phyloP scores from a whole-genome alignment of 2,329 filamentous ascomycete species.

The Arthroderma sp. region DNA sequence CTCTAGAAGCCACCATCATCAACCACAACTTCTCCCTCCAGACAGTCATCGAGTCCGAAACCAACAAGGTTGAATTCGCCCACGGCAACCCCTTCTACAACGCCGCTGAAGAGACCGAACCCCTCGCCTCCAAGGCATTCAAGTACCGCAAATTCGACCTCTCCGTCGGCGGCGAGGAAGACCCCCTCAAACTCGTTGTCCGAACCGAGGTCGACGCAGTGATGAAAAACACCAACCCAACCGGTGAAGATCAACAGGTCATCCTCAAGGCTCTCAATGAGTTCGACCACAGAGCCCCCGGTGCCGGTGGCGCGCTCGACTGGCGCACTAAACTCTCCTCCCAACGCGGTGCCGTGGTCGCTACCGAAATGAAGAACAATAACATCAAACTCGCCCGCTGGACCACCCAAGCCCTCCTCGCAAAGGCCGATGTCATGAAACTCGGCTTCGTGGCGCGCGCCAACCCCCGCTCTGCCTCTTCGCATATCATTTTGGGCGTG shows the following conservation, averaged over 20 bases:
- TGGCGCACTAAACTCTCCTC: slow-evolving; percentile 91
- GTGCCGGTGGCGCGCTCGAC: slow-evolving; percentile 86
- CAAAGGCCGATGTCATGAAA: slow-evolving; percentile 97
- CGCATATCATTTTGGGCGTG: slow-evolving; percentile 90
- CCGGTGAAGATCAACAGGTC: slow-evolving; percentile 79
- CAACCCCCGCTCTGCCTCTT: slow-evolving; percentile 83
- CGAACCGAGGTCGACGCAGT: slow-evolving; percentile 92
- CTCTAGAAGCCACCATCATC: slow-evolving; percentile 97
- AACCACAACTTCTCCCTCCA: slow-evolving; percentile 99
- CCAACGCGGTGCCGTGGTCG: slow-evolving; percentile 91
- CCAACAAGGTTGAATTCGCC: slow-evolving; percentile 66
- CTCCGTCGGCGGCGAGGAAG: slow-evolving; percentile 77
- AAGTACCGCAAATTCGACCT: slow-evolving; percentile 96
- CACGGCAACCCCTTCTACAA: slow-evolving; percentile 98
- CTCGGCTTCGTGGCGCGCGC: slow-evolving; percentile 92
- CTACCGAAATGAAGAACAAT: slow-evolving; percentile 99
- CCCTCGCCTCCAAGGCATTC: slow-evolving; percentile 91
- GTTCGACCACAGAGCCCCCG: slow-evolving; percentile 96
- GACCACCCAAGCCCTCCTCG: slow-evolving; percentile 93
- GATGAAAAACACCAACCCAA: slow-evolving; percentile 84
- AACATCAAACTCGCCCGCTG: slow-evolving; percentile 95
- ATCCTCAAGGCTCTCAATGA: slow-evolving; percentile 96
- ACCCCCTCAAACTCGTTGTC: slow-evolving; percentile 84
- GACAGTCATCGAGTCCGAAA: slow-evolving; percentile 72
- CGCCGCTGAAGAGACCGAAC: slow-evolving; percentile 78